A percentile compares a stretch with the other conserved stretches of the same genome.
These are phyloP conservation scores for Daucus carota DNA, from an alignment of 129 eudicot genomes.

Conservation along the genomic window DNA sequence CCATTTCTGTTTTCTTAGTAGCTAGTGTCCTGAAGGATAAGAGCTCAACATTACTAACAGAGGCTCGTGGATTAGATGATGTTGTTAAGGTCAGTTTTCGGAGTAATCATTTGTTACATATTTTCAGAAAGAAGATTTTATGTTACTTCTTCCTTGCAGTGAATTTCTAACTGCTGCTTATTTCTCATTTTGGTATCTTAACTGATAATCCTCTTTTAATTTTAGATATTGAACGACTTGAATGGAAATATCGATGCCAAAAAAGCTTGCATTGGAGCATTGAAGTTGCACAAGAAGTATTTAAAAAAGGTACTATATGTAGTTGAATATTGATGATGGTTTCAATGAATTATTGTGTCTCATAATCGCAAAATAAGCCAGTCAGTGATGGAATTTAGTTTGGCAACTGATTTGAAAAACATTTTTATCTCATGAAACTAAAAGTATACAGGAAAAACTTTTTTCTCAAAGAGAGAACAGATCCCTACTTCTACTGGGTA, in stretches of 20 bases:
- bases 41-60: conserved; percentile 66
- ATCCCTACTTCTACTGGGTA: background rate
- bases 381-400: background rate
- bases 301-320: conserved; percentile 45
- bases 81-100: conserved; percentile 72
- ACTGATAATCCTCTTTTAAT: background rate
- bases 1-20: conserved; percentile 81
- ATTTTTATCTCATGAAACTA: background rate
- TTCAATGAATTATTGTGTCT: background rate
- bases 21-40: conserved; percentile 91
- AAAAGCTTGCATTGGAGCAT: conserved; percentile 75
- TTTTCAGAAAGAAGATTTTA: background rate
- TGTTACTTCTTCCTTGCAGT: background rate
- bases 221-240: conserved; percentile 81
- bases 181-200: conserved; percentile 24
- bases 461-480: background rate
- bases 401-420: background rate
- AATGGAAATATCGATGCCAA: conserved; percentile 84
- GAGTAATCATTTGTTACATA: background rate
- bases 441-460: background rate
- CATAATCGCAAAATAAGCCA: background rate
- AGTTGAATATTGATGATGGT: background rate
- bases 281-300: conserved; percentile 93
- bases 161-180: conserved; percentile 17
- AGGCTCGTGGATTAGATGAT: conserved; percentile 93